phyloP scores from a whole-genome alignment of 768 basidiomycete genomes.

The Trametes villosa region DNA sequence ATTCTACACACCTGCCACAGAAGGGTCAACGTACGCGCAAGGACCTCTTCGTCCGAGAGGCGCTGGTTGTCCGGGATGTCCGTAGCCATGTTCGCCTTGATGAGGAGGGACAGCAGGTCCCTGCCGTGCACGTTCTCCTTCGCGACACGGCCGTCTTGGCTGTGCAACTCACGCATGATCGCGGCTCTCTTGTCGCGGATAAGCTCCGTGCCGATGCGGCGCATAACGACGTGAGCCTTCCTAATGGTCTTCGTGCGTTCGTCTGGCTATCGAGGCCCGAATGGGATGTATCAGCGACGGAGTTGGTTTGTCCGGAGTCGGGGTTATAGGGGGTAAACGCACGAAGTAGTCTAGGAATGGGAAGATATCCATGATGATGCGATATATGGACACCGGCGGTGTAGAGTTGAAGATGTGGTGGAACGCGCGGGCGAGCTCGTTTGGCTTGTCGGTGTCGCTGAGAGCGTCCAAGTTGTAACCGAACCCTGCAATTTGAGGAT shows the following conservation, averaged over 20 bases:
- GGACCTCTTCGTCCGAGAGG: slow-evolving; percentile 64
- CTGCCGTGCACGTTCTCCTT: slow-evolving; percentile 43
- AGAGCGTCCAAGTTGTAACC: slow-evolving; percentile 37
- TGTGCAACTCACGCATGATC: slow-evolving; percentile 23
- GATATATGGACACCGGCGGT: background rate
- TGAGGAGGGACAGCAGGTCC: slow-evolving; percentile 62
- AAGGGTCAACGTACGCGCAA: slow-evolving; percentile 46
- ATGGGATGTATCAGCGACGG: background rate
- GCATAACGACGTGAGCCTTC: slow-evolving; percentile 26
- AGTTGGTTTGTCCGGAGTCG: background rate
- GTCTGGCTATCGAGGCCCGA: slow-evolving; percentile 8
- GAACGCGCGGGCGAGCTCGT: slow-evolving; percentile 32
- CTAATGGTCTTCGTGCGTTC: background rate
- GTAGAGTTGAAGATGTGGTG: background rate
- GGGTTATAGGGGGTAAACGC: background rate
- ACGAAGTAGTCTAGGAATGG: slow-evolving; percentile 33
- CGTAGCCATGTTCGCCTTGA: slow-evolving; percentile 65
- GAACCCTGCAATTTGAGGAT: slow-evolving; percentile 30
- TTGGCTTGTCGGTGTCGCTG: slow-evolving; percentile 24
- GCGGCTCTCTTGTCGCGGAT: slow-evolving; percentile 39
- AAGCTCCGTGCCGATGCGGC: slow-evolving; percentile 34
- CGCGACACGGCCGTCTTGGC: slow-evolving; percentile 34
- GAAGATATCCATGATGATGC: slow-evolving; percentile 13
- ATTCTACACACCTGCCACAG: background rate
- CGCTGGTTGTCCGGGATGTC: slow-evolving; percentile 57